Percentiles rank a stretch among this genome's conserved stretches.
These are phyloP conservation scores for Zoysia pacifica DNA, from an alignment of 176 grass and related monocot genomes.

Conservation along the genomic window DNA sequence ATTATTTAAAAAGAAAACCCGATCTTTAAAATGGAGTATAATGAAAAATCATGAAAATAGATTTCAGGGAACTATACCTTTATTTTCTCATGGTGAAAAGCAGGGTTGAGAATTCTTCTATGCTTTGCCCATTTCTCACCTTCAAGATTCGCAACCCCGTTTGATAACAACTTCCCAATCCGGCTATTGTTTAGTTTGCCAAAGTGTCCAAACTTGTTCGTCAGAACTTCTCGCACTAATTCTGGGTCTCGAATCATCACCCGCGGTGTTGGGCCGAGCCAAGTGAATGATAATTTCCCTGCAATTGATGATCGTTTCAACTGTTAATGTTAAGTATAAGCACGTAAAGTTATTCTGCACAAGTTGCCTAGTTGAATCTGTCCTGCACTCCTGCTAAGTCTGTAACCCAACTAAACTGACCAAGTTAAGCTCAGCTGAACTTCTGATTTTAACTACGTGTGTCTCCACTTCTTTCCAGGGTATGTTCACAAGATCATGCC, in stretches of 20 bases:
- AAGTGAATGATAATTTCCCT: conserved; percentile 36
- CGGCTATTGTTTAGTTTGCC: conserved; percentile 12
- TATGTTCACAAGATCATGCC: too few relatives aligned
- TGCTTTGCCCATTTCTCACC: conserved; percentile 74
- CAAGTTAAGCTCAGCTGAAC: too few relatives aligned
- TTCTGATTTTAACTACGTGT: too few relatives aligned
- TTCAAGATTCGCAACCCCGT: conserved; percentile 50
- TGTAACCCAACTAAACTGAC: too few relatives aligned
- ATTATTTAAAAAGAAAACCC: not conserved
- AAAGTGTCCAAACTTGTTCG: conserved; percentile 59
- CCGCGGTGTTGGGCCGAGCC: conserved; percentile 56
- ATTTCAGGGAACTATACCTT: conserved; percentile 38
- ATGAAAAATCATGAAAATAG: not conserved
- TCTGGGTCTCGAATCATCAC: conserved; percentile 55
- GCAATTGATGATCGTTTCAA: too few relatives aligned
- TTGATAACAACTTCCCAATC: not conserved
- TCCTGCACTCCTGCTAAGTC: too few relatives aligned
- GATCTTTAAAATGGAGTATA: not conserved
- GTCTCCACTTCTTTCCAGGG: too few relatives aligned
- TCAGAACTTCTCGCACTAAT: conserved; percentile 49
- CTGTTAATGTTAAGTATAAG: too few relatives aligned
- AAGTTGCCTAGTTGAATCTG: too few relatives aligned
- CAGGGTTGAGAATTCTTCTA: conserved; percentile 71
- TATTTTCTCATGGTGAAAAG: conserved; percentile 74
- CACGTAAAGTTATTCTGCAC: too few relatives aligned